A percentile compares a stretch with the other conserved stretches of the same genome.
Conservation (phyloP, 495 filamentous ascomycete species). For the Podospora conica region DNA sequence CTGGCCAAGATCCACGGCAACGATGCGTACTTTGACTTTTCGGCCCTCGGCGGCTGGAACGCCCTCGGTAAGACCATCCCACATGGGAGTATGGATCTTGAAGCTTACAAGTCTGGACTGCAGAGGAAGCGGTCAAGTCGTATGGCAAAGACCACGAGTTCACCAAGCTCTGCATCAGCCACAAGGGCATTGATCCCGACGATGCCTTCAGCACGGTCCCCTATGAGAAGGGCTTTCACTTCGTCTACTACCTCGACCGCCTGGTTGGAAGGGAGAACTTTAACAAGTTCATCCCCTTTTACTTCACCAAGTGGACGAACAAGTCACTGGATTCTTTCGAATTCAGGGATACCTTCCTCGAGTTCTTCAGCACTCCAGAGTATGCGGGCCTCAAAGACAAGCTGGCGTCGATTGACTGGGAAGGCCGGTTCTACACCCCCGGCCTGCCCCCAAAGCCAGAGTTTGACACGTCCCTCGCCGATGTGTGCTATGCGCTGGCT, state of each 20-base stretch:
- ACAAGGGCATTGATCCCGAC: conserved; percentile 88
- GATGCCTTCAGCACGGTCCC: conserved; percentile 89
- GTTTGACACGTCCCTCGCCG: conserved; percentile 83
- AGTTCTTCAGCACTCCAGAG: conserved; percentile 69
- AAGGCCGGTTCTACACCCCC: conserved; percentile 75
- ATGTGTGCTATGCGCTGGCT: conserved; percentile 75
- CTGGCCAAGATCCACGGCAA: conserved; percentile 59
- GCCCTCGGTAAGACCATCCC: conserved; percentile 39
- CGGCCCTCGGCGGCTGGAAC: conserved; percentile 80
- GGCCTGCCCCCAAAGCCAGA: conserved; percentile 84
- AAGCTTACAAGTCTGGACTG: neutral
- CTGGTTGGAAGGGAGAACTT: conserved; percentile 80
- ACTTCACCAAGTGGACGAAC: conserved; percentile 73
- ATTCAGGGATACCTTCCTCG: conserved; percentile 78
- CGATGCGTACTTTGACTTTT: conserved; percentile 82
- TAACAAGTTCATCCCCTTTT: conserved; percentile 90
- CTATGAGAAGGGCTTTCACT: conserved; percentile 59
- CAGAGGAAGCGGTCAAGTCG: conserved; percentile 63
- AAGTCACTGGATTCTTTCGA: conserved; percentile 88
- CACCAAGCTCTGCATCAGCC: conserved; percentile 79
- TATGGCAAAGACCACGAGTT: conserved; percentile 83
- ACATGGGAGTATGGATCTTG: neutral
- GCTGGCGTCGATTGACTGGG: conserved; percentile 74
- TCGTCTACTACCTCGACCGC: conserved; percentile 75
- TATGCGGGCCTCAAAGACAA: conserved; percentile 56